These are phyloP conservation scores for Exutisphaerella laricina DNA, from an alignment of 2,329 filamentous ascomycete species.

Conservation along the genomic window DNA sequence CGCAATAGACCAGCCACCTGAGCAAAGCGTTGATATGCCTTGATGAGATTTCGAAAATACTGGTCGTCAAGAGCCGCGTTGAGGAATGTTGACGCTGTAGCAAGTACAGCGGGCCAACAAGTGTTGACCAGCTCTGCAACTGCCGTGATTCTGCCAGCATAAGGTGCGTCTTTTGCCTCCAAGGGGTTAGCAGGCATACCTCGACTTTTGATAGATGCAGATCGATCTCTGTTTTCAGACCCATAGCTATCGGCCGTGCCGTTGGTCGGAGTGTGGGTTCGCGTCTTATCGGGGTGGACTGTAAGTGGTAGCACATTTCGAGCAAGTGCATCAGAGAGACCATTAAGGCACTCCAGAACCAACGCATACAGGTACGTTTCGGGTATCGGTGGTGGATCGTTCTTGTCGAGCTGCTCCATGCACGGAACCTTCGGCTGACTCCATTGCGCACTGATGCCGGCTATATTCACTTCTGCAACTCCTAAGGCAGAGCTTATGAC, in stretches of 20 bases:
- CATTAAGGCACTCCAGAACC: slow-evolving; percentile 81
- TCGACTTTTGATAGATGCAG: slow-evolving; percentile 65
- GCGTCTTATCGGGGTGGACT: slow-evolving; percentile 64
- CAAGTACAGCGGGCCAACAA: slow-evolving; percentile 93
- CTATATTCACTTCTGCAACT: slow-evolving; percentile 59
- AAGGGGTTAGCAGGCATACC: slow-evolving; percentile 82
- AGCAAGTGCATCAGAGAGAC: slow-evolving; percentile 83
- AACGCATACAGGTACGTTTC: slow-evolving; percentile 93
- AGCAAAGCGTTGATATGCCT: slow-evolving; percentile 90
- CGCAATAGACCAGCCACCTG: slow-evolving; percentile 88
- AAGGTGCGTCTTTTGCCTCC: slow-evolving; percentile 64
- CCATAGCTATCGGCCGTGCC: slow-evolving; percentile 17
- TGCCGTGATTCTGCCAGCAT: slow-evolving; percentile 64
- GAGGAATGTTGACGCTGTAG: slow-evolving; percentile 90
- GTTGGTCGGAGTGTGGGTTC: slow-evolving; percentile 25
- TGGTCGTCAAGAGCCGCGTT: slow-evolving; percentile 88
- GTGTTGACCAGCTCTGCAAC: slow-evolving; percentile 80
- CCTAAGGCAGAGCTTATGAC: slow-evolving; percentile 72
- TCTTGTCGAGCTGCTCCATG: slow-evolving; percentile 91
- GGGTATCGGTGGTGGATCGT: slow-evolving; percentile 72
- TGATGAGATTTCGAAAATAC: slow-evolving; percentile 86
- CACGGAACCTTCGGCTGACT: slow-evolving; percentile 81
- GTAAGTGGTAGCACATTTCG: slow-evolving; percentile 91
- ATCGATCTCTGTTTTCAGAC: slow-evolving; percentile 42
- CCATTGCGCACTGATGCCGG: slow-evolving; percentile 85